Evolutionary conservation across 192 early-diverging fungal genomes (phyloP).

Genomic region (Haplosporangium gracile): DNA sequence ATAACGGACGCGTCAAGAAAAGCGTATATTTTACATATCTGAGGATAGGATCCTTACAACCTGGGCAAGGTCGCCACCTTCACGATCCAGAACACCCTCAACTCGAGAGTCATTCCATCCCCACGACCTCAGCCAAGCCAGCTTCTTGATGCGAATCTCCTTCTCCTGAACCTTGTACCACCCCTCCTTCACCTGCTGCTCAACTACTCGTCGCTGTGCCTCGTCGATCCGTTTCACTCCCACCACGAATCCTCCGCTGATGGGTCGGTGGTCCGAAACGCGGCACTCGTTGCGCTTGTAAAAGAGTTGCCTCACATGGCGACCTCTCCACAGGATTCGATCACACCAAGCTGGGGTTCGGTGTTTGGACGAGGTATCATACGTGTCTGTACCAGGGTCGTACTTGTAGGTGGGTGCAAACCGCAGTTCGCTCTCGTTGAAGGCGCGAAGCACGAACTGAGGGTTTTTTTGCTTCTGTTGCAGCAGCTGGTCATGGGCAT

Average conservation of each 20-base stretch:
- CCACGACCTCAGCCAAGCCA: slow-evolving; percentile 52
- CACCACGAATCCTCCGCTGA: slow-evolving; percentile 76
- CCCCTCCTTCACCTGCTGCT: slow-evolving; percentile 62
- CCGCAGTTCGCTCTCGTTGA: slow-evolving; percentile 79
- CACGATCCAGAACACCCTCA: slow-evolving; percentile 39
- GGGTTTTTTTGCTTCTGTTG: slow-evolving; percentile 67
- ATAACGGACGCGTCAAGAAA: not conserved
- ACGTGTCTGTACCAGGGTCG: slow-evolving; percentile 84
- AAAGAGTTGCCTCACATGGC: slow-evolving; percentile 55
- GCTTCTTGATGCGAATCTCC: slow-evolving; percentile 52
- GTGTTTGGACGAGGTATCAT: slow-evolving; percentile 95
- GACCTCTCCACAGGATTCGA: slow-evolving; percentile 80
- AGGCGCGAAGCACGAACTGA: slow-evolving; percentile 81
- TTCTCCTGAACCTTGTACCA: slow-evolving; percentile 60
- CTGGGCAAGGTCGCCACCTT: slow-evolving; percentile 34
- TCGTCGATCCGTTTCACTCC: slow-evolving; percentile 72
- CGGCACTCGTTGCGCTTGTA: slow-evolving; percentile 80
- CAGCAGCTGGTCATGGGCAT: slow-evolving; percentile 75
- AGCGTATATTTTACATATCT: not conserved
- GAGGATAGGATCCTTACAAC: slow-evolving; percentile 37
- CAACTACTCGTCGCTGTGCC: slow-evolving; percentile 57
- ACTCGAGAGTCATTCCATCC: slow-evolving; percentile 51
- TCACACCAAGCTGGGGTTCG: slow-evolving; percentile 98
- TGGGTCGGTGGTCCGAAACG: slow-evolving; percentile 90
- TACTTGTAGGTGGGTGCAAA: slow-evolving; percentile 99